A percentile compares a stretch with the other conserved stretches of the same genome.
phyloP scores from a whole-genome alignment of 2,329 filamentous ascomycete species.

The Diaporthe ampelina region DNA sequence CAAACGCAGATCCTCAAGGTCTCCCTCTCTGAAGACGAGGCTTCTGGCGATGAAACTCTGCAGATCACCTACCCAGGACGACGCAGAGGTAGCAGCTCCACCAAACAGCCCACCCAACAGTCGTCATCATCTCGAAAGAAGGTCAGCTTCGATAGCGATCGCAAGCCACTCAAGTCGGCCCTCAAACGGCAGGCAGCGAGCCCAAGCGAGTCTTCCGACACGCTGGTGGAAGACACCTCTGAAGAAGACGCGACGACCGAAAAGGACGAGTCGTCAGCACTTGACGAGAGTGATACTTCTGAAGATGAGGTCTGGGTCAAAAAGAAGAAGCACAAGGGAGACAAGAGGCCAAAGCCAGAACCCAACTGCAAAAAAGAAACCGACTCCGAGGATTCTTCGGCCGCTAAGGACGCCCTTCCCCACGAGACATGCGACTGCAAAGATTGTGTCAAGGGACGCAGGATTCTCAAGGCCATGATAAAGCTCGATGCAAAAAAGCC shows the following conservation, averaged over 20 bases:
- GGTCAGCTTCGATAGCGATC: conserved; percentile 57
- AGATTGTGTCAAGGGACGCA: conserved; percentile 49
- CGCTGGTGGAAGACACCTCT: conserved; percentile 46
- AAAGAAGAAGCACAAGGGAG: conserved; percentile 39
- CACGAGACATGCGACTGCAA: conserved; percentile 54
- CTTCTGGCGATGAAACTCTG: conserved; percentile 63
- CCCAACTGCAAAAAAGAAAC: conserved; percentile 34
- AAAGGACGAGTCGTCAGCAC: conserved; percentile 37
- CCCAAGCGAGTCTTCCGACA: conserved; percentile 34
- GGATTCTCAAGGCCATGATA: conserved; percentile 44
- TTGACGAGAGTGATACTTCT: conserved; percentile 38
- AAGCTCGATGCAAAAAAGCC: conserved; percentile 35
- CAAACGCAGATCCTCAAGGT: conserved; percentile 53
- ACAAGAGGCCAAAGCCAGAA: conserved; percentile 38
- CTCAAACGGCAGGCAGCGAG: conserved; percentile 51
- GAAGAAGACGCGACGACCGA: conserved; percentile 35
- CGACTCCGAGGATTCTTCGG: conserved; percentile 37
- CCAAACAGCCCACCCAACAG: not conserved
- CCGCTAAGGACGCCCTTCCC: conserved; percentile 49
- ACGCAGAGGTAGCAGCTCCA: conserved; percentile 40
- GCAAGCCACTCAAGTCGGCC: conserved; percentile 52
- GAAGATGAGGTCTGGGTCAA: conserved; percentile 28
- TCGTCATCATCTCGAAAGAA: conserved; percentile 51
- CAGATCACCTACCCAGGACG: conserved; percentile 63
- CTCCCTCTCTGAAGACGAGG: conserved; percentile 65